Evolutionary conservation across 108 stramenopile genomes (phyloP).

Genomic region (Phaeodactylum tricornutum): DNA sequence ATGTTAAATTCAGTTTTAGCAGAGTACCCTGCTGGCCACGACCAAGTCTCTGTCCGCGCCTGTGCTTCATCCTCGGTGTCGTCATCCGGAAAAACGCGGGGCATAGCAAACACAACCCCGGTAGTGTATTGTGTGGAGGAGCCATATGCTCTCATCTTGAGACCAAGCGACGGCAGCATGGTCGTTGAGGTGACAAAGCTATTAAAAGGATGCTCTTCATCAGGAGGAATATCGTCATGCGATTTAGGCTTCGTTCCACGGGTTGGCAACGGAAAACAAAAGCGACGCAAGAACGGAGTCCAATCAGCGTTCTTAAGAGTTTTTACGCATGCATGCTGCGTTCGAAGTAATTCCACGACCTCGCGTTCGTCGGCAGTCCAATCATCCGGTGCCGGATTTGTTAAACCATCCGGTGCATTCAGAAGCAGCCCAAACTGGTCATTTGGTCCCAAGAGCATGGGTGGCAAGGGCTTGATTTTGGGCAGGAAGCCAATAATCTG

Average conservation of each 20-base stretch:
- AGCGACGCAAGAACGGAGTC: slow-evolving; percentile 67
- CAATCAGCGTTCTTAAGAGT: slow-evolving; percentile 74
- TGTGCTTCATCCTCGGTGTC: slow-evolving; percentile 48
- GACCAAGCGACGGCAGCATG: slow-evolving; percentile 53
- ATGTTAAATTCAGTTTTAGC: slow-evolving; percentile 64
- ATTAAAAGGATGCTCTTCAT: slow-evolving; percentile 49
- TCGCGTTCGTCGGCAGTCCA: slow-evolving; percentile 59
- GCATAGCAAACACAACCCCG: slow-evolving; percentile 77
- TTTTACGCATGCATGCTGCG: slow-evolving; percentile 64
- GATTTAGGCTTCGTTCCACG: slow-evolving; percentile 7
- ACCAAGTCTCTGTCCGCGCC: slow-evolving; percentile 58
- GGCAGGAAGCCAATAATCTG: slow-evolving; percentile 61
- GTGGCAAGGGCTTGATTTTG: slow-evolving; percentile 55
- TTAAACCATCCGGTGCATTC: background rate
- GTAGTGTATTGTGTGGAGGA: slow-evolving; percentile 55
- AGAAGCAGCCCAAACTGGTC: slow-evolving; percentile 54
- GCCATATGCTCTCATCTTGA: slow-evolving; percentile 78
- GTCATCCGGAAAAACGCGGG: slow-evolving; percentile 21
- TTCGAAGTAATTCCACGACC: slow-evolving; percentile 43
- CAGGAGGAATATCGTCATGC: slow-evolving; percentile 22
- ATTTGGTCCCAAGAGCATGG: slow-evolving; percentile 37
- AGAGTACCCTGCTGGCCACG: slow-evolving; percentile 57
- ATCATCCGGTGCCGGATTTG: slow-evolving; percentile 3
- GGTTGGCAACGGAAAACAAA: slow-evolving; percentile 19
- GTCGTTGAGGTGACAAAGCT: slow-evolving; percentile 73